phyloP scores from a whole-genome alignment of 1,284 basidiomycete species.

The Cryptococcus sp. region DNA sequence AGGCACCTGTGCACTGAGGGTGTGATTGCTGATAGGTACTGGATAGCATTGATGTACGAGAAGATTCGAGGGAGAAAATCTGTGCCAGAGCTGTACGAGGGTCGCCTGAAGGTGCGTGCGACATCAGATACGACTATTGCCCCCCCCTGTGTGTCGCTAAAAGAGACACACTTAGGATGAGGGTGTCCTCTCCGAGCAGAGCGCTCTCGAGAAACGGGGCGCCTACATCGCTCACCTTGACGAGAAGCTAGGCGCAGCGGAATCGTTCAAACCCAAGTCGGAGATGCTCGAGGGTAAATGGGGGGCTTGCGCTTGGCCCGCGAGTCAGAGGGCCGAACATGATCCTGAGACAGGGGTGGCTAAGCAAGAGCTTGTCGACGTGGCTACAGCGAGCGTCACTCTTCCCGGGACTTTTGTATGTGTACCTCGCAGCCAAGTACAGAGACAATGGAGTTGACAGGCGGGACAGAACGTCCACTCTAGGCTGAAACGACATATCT shows the following conservation, averaged over 20 bases:
- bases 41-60: constrained; percentile 70
- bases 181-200: constrained; percentile 56
- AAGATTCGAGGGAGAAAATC: constrained; percentile 71
- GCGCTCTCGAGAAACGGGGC: constrained; percentile 56
- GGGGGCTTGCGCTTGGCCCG: constrained; percentile 70
- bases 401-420: constrained; percentile 72
- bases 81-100: constrained; percentile 77
- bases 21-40: neutral
- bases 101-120: constrained; percentile 62
- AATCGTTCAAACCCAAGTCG: constrained; percentile 55
- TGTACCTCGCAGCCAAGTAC: constrained; percentile 30
- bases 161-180: constrained; percentile 53
- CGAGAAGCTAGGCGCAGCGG: constrained; percentile 56
- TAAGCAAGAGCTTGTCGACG: constrained; percentile 54
- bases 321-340: constrained; percentile 55
- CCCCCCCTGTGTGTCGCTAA: neutral
- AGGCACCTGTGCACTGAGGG: constrained; percentile 2
- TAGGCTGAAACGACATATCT: constrained; percentile 73
- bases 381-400: constrained; percentile 67
- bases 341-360: constrained; percentile 68
- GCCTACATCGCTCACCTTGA: constrained; percentile 63
- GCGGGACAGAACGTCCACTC: constrained; percentile 66
- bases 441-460: constrained; percentile 11
- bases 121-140: neutral
- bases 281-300: constrained; percentile 62